Evolutionary conservation across 768 basidiomycete species (phyloP), one percentile per base, ranked within the genome.

Genomic region (Phylloporus arenicola): DNA sequence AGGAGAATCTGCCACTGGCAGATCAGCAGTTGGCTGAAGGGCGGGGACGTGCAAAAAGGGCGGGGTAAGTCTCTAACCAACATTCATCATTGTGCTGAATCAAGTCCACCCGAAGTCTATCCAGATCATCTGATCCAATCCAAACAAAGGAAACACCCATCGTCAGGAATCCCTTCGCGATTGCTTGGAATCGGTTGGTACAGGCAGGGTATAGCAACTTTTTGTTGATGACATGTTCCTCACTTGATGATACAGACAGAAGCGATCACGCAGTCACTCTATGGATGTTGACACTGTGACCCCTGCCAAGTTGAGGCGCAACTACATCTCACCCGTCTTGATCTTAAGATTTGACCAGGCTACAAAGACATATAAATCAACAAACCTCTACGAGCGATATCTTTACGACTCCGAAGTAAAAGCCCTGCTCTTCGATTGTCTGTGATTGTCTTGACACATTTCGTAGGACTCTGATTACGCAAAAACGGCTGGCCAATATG

Each of bases 261-360:
- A 68, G 51, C 58, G 67, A 46, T 38, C 48, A n/a, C 60, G 51
- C 8, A 63, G 58, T 38, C 27, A 46, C 45, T 67, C 62, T n/a
- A 16, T 46, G 34, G 56, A 54, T 30, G 33, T 33, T 34, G 42
- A 31, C 35, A 10, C 44, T n/a, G 40, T 22, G 16, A 55, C 58
- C 2, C 62, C 60, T 0, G 39, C 37, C 35, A 67, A 67, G 67
- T 68, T 47, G 33, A 61, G 58, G 22, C 37, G 37, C 38, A 13
- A 44, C 16, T 10, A 7, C 1, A 25, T 22, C 0, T 11, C 22
- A 20, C 24, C 0, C 5, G 4, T 17, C 14, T 12, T 0, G 3
- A 40, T 35, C 20, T 19, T 31, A 24, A 22, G 3, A 8, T 25
- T 20, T 30, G 7, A 35, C 13, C 13, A 64, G 62, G 47, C 6